These are phyloP conservation scores for Cryptosporidium bovis DNA, from an alignment of 169 alveolate species.

Conservation along the genomic window DNA sequence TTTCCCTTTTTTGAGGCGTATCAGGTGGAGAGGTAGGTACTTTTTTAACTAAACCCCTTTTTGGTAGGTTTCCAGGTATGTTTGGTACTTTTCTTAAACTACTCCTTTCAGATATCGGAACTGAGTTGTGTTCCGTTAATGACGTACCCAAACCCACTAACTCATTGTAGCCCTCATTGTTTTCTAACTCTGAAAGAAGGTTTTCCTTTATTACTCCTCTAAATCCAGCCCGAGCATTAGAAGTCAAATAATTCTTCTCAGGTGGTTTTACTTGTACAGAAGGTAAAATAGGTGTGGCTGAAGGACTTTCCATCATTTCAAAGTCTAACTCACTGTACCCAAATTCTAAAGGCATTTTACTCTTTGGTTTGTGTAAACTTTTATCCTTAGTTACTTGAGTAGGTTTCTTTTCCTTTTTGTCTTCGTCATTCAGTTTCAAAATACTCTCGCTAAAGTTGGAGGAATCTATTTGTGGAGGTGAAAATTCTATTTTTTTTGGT, in stretches of 20 bases:
- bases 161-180: too few relatives aligned
- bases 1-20: too few relatives aligned
- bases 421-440: not conserved
- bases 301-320: not conserved
- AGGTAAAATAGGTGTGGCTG: not conserved
- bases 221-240: too few relatives aligned
- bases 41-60: too few relatives aligned
- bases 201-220: too few relatives aligned
- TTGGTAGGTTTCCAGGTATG: too few relatives aligned
- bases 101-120: too few relatives aligned
- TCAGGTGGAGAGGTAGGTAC: too few relatives aligned
- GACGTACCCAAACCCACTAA: too few relatives aligned
- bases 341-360: not conserved
- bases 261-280: not conserved
- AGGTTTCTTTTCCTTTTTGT: not conserved
- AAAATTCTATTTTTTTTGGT: not conserved
- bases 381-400: not conserved
- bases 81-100: too few relatives aligned
- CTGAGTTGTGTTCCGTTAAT: too few relatives aligned
- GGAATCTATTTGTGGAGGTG: slow-evolving; percentile 16
- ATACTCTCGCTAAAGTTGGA: not conserved
- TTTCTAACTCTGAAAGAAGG: too few relatives aligned
- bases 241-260: not conserved
- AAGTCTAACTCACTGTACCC: slow-evolving; percentile 48
- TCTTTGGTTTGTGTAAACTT: not conserved